These are phyloP conservation scores for Scutellaria barbata DNA, from an alignment of 257 asterid genomes.

Conservation along the genomic window DNA sequence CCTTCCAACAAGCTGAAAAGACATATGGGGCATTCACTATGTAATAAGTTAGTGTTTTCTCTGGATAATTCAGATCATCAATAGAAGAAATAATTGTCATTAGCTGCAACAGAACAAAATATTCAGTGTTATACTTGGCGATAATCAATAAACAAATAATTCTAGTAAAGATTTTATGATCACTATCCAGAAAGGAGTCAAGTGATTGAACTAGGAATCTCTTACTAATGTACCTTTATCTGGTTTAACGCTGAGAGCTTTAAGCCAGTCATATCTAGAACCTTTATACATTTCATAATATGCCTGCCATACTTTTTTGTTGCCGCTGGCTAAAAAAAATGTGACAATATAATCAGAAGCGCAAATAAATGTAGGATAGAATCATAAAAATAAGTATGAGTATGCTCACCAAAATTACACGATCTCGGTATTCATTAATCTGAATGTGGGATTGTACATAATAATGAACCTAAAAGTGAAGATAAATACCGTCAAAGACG, in stretches of 20 bases:
- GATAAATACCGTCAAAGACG: conserved; percentile 24
- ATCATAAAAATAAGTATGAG: conserved; percentile 1
- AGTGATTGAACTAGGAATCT: conserved; percentile 24
- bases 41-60: conserved; percentile 71
- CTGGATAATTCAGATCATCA: conserved; percentile 81
- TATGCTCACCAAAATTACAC: conserved; percentile 68
- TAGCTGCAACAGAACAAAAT: conserved; percentile 52
- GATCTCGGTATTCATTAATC: conserved; percentile 81
- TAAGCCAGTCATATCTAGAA: conserved; percentile 77
- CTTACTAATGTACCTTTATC: conserved; percentile 56
- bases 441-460: conserved; percentile 83
- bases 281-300: conserved; percentile 62
- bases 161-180: background rate
- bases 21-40: conserved; percentile 75
- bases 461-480: conserved; percentile 63
- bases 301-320: conserved; percentile 56
- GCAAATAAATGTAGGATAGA: conserved; percentile 11
- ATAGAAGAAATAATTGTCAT: conserved; percentile 66
- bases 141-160: background rate
- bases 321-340: conserved; percentile 58
- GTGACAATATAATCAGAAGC: conserved; percentile 19
- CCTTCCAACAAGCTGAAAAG: conserved; percentile 87
- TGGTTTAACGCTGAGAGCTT: conserved; percentile 71
- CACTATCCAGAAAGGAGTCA: background rate
- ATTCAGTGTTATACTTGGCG: background rate